Percentiles rank a stretch among this genome's conserved stretches.
phyloP scores from a whole-genome alignment of 169 alveolate genomes.

The Plasmodium ovale region DNA sequence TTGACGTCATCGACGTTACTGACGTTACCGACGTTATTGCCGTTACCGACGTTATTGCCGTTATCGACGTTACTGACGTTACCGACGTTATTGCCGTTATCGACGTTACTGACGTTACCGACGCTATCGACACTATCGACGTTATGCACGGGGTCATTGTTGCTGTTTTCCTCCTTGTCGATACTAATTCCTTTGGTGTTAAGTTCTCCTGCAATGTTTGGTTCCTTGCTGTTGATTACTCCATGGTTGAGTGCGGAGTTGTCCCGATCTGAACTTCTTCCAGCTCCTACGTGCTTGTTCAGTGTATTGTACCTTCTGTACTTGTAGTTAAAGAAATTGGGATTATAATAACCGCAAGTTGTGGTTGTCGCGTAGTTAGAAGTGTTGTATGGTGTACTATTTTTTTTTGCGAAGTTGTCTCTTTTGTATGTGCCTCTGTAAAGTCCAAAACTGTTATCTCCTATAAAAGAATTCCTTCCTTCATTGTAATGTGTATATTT shows the following conservation, averaged over 20 bases:
- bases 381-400: neutral
- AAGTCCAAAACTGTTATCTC: neutral
- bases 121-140: too few relatives aligned
- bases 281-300: neutral
- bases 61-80: too few relatives aligned
- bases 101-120: too few relatives aligned
- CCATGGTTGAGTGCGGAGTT: neutral
- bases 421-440: neutral
- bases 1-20: too few relatives aligned
- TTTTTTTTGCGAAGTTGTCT: neutral
- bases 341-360: constrained; percentile 15
- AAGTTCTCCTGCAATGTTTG: neutral
- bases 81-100: too few relatives aligned
- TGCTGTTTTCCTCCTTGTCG: too few relatives aligned
- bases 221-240: neutral
- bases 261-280: neutral
- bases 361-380: constrained; percentile 17
- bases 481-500: constrained; percentile 9
- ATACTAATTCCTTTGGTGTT: too few relatives aligned
- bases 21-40: too few relatives aligned
- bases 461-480: neutral
- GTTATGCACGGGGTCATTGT: too few relatives aligned
- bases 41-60: too few relatives aligned
- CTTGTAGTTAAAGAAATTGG: constrained; percentile 6
- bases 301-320: constrained; percentile 10